phyloP scores from a whole-genome alignment of 495 filamentous ascomycete genomes.

The Neurospora tetrasperma region DNA sequence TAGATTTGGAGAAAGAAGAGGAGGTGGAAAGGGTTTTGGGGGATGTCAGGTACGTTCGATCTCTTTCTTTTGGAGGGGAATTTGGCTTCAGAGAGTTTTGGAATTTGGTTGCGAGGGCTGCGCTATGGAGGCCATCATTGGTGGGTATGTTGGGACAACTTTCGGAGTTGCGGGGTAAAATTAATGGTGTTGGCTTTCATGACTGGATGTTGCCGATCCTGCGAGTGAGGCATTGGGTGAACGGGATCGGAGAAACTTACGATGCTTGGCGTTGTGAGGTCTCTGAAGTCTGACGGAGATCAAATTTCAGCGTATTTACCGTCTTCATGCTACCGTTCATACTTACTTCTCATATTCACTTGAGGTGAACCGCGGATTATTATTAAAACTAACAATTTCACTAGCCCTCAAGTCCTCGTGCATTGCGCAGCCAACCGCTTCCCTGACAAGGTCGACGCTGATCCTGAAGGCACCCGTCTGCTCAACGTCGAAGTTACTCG shows the following conservation, averaged over 20 bases:
- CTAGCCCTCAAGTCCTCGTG: neutral
- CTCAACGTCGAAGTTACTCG: conserved; percentile 68
- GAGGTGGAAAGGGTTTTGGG: conserved; percentile 56
- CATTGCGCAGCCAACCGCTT: conserved; percentile 74
- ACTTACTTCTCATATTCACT: neutral
- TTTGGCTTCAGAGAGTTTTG: neutral
- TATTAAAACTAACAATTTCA: neutral
- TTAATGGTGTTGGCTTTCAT: neutral
- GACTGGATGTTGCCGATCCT: neutral
- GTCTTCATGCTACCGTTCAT: neutral
- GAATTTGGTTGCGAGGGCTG: neutral
- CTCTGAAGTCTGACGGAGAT: too few relatives aligned
- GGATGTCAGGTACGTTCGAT: conserved; percentile 42
- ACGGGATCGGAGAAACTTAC: neutral
- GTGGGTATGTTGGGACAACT: neutral
- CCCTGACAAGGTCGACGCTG: conserved; percentile 71
- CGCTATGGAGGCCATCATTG: neutral
- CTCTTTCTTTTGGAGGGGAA: conserved; percentile 3
- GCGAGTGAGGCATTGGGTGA: neutral
- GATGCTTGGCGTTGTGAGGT: neutral
- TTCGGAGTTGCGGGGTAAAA: neutral
- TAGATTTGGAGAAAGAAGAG: conserved; percentile 53
- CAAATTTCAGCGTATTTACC: neutral
- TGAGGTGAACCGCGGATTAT: conserved; percentile 37
- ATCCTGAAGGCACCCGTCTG: conserved; percentile 63